Conservation (phyloP, 371 early-diverging fungal species). For the Apophysomyces trapeziformis region DNA sequence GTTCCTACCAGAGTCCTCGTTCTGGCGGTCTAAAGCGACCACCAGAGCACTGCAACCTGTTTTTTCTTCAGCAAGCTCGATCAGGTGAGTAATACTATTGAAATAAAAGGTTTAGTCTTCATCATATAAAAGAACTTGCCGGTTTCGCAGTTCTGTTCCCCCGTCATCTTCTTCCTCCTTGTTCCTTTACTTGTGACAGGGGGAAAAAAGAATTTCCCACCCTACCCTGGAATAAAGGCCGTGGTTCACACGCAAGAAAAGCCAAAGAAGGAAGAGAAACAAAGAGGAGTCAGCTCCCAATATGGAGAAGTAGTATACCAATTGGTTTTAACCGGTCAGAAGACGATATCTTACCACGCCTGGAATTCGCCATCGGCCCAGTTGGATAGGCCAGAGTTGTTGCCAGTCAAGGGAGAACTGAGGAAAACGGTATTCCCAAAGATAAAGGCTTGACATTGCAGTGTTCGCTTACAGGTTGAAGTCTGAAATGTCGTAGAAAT, state of each 20-base stretch:
- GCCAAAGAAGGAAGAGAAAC: conserved; percentile 5
- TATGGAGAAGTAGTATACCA: conserved; percentile 6
- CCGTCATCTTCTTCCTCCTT: conserved; percentile 5
- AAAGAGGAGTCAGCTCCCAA: conserved; percentile 10
- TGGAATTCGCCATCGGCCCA: conserved; percentile 53
- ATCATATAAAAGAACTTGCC: conserved; percentile 1
- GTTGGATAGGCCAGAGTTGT: conserved; percentile 30
- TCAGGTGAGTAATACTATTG: conserved; percentile 46
- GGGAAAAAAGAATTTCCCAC: conserved; percentile 7
- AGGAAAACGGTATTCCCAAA: conserved; percentile 47
- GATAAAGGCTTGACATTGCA: conserved; percentile 53
- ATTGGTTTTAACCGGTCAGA: conserved; percentile 10
- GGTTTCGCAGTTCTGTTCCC: conserved; percentile 7
- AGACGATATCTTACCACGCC: conserved; percentile 34
- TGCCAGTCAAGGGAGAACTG: conserved; percentile 35
- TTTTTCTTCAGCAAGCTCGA: conserved; percentile 55
- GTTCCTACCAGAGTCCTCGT: conserved; percentile 16
- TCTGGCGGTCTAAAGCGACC: conserved; percentile 35
- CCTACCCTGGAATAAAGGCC: conserved; percentile 11
- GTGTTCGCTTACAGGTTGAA: conserved; percentile 16
- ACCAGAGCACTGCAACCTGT: conserved; percentile 46
- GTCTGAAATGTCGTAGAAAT: conserved; percentile 29
- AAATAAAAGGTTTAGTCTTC: neutral
- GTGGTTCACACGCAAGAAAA: conserved; percentile 8
- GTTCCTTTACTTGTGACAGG: conserved; percentile 9